A percentile compares a stretch with the other conserved stretches of the same genome.
phyloP scores from a whole-genome alignment of 2,329 filamentous ascomycete species.

The Stylonectria norvegica region DNA sequence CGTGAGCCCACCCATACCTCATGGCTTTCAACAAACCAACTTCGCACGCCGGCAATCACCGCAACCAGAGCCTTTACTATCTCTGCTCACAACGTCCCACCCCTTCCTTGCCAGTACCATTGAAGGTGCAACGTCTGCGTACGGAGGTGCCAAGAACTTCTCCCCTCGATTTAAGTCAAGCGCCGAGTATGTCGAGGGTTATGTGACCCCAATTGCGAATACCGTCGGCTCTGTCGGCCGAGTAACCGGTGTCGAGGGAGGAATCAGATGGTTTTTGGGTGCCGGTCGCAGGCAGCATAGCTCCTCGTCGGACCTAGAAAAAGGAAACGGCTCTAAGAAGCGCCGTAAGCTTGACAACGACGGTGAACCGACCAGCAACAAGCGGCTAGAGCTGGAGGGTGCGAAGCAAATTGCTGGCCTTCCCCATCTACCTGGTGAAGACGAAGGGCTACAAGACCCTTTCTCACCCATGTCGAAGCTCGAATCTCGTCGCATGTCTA shows the following conservation, averaged over 20 bases:
- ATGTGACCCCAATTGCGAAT: constrained; percentile 80
- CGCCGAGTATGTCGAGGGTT: constrained; percentile 86
- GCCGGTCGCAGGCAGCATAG: constrained; percentile 51
- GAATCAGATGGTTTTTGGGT: constrained; percentile 78
- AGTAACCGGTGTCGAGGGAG: constrained; percentile 82
- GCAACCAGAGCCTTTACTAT: constrained; percentile 72
- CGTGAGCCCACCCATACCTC: constrained; percentile 33
- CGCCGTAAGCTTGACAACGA: constrained; percentile 53
- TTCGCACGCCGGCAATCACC: constrained; percentile 36
- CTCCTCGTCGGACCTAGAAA: constrained; percentile 46
- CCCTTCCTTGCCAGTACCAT: constrained; percentile 83
- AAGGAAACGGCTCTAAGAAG: constrained; percentile 50
- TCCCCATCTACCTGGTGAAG: constrained; percentile 18
- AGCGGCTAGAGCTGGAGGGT: constrained; percentile 27
- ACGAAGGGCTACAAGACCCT: constrained; percentile 21
- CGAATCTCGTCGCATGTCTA: constrained; percentile 54
- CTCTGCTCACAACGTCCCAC: constrained; percentile 82
- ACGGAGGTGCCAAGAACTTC: constrained; percentile 84
- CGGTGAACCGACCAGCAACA: constrained; percentile 29
- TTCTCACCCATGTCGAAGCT: constrained; percentile 27
- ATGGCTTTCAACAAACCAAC: constrained; percentile 29
- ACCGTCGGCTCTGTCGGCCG: constrained; percentile 81
- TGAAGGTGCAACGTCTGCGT: constrained; percentile 78
- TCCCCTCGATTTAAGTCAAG: constrained; percentile 85
- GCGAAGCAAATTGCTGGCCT: constrained; percentile 25